Conservation (phyloP, 2,329 filamentous ascomycete species). For the Teratosphaeria pseudoeucalypti region DNA sequence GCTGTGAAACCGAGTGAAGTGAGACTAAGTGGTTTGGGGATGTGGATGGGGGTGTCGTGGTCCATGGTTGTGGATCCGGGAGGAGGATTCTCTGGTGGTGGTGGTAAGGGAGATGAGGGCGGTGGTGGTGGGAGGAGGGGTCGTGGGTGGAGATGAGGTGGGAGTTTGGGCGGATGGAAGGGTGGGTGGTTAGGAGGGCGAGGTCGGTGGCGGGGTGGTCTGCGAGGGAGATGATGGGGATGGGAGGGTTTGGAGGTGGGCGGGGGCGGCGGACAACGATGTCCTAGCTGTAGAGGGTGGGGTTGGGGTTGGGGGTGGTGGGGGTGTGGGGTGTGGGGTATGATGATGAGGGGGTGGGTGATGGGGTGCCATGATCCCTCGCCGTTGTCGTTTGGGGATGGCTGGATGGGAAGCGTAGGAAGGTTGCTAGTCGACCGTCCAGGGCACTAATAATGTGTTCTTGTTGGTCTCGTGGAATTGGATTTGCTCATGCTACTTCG, state of each 20-base stretch:
- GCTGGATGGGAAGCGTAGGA: constrained; percentile 4
- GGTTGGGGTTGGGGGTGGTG: no score
- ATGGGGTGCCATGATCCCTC: background rate
- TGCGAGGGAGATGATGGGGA: constrained; percentile 41
- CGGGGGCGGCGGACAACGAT: constrained; percentile 37
- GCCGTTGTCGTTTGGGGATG: constrained; percentile 6
- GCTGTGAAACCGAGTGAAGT: no score
- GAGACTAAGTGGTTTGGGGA: no score
- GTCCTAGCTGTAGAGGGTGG: constrained; percentile 38
- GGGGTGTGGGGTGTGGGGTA: no score
- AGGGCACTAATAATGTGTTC: constrained; percentile 7
- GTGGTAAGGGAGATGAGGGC: constrained; percentile 11
- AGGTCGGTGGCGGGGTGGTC: constrained; percentile 43
- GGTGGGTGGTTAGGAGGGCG: constrained; percentile 30
- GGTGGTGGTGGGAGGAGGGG: constrained; percentile 34
- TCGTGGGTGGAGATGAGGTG: constrained; percentile 38
- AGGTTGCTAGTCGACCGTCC: constrained; percentile 16
- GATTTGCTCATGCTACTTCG: background rate
- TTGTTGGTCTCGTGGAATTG: background rate
- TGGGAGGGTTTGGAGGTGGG: constrained; percentile 27
- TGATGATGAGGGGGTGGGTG: no score
- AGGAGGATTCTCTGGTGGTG: no score
- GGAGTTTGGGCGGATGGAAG: constrained; percentile 41
- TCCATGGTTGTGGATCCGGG: no score
- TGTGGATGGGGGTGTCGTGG: no score